Evolutionary conservation across 2,329 filamentous ascomycete species (phyloP), one percentile per base, ranked within the genome.

Genomic region (Fusarium torreyae): DNA sequence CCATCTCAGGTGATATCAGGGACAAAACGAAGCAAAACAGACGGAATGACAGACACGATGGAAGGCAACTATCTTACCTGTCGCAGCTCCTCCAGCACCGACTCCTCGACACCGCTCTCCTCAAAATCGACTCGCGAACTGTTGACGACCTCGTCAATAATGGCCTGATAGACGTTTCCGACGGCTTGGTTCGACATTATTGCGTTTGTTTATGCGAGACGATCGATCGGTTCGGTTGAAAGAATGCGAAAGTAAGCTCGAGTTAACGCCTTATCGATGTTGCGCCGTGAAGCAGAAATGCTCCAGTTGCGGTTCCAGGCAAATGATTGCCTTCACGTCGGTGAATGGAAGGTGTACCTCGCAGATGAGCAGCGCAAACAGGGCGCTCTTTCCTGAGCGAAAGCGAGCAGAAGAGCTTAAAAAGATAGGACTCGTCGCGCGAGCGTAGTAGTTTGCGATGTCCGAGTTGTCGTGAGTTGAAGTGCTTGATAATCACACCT

Each of bases 41-140:
- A n/a, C 28, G 33, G 24, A 38, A 24, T 39, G 40, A 44, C 48
- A 60, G 46, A 69, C 48, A 51, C 42, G 44, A 52, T 51, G 31
- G 57, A 71, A 59, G 33, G 22, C 34, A 48, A 38, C 36, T 51
- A 40, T 84, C 92, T 87, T 85, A 98, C 95, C 89, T 91, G 87
- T 81, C 91, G 91, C 85, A 99, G 85, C 80, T 97, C 93, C 72
- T 95, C 89, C 76, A 99, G 84, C 52, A 95, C 95, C 74, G 88
- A 85, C 79, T 95, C 92, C 75, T 97, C 94, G 70, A 98, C 92
- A 75, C 96, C 96, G 74, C 92, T 94, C 83, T 99, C 96, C 81
- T 99, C 96, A 79, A 99, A 98, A 82, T 98, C 96, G 77, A 95
- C 92, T 77, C 93, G 89, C 77, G 95, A 98, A 72, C 92, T 92